A percentile compares a stretch with the other conserved stretches of the same genome.
These are phyloP conservation scores for Starmera amethionina DNA, from an alignment of 805 yeast species.

Conservation along the genomic window DNA sequence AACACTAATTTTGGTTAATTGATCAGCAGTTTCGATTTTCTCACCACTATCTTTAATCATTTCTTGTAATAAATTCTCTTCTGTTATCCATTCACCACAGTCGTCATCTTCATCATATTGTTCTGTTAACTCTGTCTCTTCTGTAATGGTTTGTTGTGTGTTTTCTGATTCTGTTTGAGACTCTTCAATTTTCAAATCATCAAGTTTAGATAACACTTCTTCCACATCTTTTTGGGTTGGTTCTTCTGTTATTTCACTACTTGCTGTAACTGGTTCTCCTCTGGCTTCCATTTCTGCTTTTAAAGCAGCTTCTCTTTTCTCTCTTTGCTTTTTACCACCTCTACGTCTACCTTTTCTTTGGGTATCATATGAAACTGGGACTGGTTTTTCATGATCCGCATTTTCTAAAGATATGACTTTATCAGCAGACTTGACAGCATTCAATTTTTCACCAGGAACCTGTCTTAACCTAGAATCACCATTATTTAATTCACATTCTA, in stretches of 20 bases:
- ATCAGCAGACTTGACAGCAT: constrained; percentile 12
- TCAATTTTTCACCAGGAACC: constrained; percentile 52
- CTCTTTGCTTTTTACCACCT: constrained; percentile 59
- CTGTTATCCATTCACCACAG: constrained; percentile 91
- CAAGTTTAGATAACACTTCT: constrained; percentile 8
- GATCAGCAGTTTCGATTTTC: constrained; percentile 31
- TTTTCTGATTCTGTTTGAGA: constrained; percentile 14
- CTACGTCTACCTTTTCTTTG: constrained; percentile 40
- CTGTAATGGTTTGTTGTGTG: background rate
- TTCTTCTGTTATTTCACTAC: constrained; percentile 5
- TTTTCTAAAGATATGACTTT: constrained; percentile 5
- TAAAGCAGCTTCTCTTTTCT: constrained; percentile 36
- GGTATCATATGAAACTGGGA: constrained; percentile 5
- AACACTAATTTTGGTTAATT: constrained; percentile 41
- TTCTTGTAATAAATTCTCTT: constrained; percentile 68
- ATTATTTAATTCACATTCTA: constrained; percentile 60
- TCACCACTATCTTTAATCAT: constrained; percentile 63
- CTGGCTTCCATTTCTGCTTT: constrained; percentile 16
- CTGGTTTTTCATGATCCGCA: constrained; percentile 6
- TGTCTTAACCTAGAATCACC: constrained; percentile 59
- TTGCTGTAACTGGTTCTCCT: constrained; percentile 1
- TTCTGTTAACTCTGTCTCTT: constrained; percentile 13
- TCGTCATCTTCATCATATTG: constrained; percentile 49
- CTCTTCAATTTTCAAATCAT: constrained; percentile 22
- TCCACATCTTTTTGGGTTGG: constrained; percentile 2